Percentiles rank a stretch among this genome's conserved stretches.
Evolutionary conservation across 2,329 filamentous ascomycete genomes (phyloP).

Genomic region (Orbilia blumenaviensis): DNA sequence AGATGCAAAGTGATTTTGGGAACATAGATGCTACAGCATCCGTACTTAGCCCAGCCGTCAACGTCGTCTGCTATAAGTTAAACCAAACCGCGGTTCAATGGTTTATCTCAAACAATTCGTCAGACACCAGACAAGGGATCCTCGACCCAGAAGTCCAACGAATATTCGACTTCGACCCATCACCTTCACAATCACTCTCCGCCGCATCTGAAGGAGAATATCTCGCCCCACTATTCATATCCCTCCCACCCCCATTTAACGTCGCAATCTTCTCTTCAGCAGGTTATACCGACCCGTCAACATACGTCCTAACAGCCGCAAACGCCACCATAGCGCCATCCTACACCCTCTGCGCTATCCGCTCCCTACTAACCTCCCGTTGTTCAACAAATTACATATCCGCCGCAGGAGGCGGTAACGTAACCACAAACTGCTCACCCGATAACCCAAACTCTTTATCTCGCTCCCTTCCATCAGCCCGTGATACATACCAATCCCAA

Average conservation of each 20-base stretch:
- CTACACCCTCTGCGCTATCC: conserved; percentile 75
- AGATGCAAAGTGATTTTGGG: conserved; percentile 71
- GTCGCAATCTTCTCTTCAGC: conserved; percentile 70
- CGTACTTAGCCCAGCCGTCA: conserved; percentile 75
- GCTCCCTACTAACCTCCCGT: conserved; percentile 70
- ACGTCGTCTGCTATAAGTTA: conserved; percentile 78
- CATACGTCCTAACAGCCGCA: conserved; percentile 73
- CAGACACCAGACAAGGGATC: conserved; percentile 57
- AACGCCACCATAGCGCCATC: conserved; percentile 60
- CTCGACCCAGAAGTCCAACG: conserved; percentile 56
- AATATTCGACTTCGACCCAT: conserved; percentile 61
- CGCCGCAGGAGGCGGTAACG: conserved; percentile 68
- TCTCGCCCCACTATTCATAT: conserved; percentile 60
- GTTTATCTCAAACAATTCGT: conserved; percentile 55
- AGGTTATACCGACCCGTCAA: conserved; percentile 64
- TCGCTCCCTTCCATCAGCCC: background rate
- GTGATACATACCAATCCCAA: conserved; percentile 39
- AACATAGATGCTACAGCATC: conserved; percentile 74
- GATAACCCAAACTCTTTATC: conserved; percentile 22
- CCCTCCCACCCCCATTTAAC: conserved; percentile 70
- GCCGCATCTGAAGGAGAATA: conserved; percentile 77
- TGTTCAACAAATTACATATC: conserved; percentile 73
- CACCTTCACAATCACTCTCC: conserved; percentile 64
- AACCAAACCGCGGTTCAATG: conserved; percentile 54
- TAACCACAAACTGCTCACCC: conserved; percentile 67